phyloP scores from a whole-genome alignment of 192 early-diverging fungal species.

The Rhizoclosmatium sp. region DNA sequence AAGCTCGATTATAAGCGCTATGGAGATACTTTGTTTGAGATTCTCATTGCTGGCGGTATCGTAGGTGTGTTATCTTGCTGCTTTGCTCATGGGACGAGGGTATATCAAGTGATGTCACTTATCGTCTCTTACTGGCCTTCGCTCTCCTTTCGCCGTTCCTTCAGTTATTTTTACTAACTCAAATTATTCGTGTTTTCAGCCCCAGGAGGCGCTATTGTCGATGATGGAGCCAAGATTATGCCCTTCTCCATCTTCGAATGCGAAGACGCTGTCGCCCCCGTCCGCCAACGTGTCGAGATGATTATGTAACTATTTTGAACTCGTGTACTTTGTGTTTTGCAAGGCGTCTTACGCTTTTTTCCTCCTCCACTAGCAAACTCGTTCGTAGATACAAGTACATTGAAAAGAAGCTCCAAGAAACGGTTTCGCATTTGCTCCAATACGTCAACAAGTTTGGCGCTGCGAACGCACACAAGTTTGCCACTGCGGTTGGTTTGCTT shows the following conservation, averaged over 20 bases:
- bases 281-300: conserved; percentile 82
- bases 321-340: no score
- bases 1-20: conserved; percentile 95
- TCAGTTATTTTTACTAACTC: not conserved
- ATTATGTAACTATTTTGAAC: conserved; percentile 57
- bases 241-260: conserved; percentile 83
- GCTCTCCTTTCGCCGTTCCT: not conserved
- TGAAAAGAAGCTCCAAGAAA: conserved; percentile 84
- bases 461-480: conserved; percentile 82
- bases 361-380: conserved; percentile 64
- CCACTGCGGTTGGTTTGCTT: conserved; percentile 78
- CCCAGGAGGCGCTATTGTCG: conserved; percentile 75
- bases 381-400: conserved; percentile 96
- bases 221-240: conserved; percentile 79
- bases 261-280: conserved; percentile 70
- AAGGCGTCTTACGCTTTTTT: no score
- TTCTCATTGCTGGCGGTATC: conserved; percentile 90
- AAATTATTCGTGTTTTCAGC: conserved; percentile 48
- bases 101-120: not conserved
- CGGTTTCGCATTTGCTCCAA: conserved; percentile 82
- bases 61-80: conserved; percentile 65
- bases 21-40: conserved; percentile 93
- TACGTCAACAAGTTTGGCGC: conserved; percentile 87
- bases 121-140: not conserved
- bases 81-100: not conserved